phyloP scores from a whole-genome alignment of 768 basidiomycete species.

The Trametes meyenii region DNA sequence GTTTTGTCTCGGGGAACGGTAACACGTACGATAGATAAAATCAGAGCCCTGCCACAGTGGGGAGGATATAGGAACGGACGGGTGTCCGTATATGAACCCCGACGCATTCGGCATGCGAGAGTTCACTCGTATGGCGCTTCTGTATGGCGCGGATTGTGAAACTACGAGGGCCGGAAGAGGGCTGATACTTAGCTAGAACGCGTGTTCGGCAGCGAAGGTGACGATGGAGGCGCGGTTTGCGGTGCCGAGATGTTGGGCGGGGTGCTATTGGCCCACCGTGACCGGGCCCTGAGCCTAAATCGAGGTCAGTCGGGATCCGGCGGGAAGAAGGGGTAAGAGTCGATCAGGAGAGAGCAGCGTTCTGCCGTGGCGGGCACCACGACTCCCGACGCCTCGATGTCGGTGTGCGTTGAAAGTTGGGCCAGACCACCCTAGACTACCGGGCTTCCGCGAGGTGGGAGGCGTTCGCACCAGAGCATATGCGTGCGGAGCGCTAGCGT shows the following conservation, averaged over 20 bases:
- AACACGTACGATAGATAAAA: not conserved
- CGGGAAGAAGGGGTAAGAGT: not conserved
- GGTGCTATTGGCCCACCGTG: not conserved
- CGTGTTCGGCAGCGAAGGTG: no score
- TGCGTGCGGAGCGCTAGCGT: slow-evolving; percentile 1
- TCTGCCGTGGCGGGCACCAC: not conserved
- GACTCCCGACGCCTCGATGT: not conserved
- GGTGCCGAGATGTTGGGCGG: not conserved
- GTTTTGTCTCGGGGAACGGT: not conserved
- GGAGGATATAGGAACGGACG: not conserved
- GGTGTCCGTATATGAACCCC: not conserved
- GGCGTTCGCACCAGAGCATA: slow-evolving; percentile 6
- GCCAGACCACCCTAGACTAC: slow-evolving; percentile 1
- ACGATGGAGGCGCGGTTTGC: no score
- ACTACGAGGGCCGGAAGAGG: no score
- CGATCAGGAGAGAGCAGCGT: not conserved
- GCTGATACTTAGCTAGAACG: no score
- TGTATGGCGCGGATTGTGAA: no score
- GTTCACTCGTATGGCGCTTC: no score
- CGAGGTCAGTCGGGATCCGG: not conserved
- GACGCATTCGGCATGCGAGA: not conserved
- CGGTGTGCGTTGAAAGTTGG: not conserved
- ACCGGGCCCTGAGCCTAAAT: not conserved
- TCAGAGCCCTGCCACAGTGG: not conserved
- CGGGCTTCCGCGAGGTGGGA: slow-evolving; percentile 5